Base-by-base conservation (phyloP, 495 filamentous ascomycete species). In the Pseudomonodictys pantanalensis region DNA sequence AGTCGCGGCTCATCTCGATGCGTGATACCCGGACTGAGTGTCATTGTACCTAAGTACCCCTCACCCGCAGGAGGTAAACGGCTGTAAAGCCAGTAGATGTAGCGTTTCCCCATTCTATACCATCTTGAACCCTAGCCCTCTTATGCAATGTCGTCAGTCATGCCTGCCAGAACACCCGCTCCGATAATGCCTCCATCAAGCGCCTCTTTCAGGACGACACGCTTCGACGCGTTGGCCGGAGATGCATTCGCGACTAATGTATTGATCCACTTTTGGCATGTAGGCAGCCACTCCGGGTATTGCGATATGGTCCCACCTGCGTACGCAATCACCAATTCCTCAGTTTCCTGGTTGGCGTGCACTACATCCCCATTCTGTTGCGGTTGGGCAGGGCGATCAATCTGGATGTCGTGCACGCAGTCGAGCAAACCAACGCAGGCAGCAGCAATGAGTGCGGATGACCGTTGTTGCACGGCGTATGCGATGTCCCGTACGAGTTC, bases 261-360 rank as follows among this genome's bases (percentile, higher is more conserved):
- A 66, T 90, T 83, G 30, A 91, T 77, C 65, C 83, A 85, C 49
- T 70, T 66, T 68, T 90, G 86, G 57, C 86, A 88, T 64, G 85
- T 84, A 28, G 79, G 75, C 44, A 88, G 78, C 68, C 89, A 91
- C 56, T 84, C 75, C 17, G 87, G 88, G 62, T 90, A 91, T 63
- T 88, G 80, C 28, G 85, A 82, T 47, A 91, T 91, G 58, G 87
- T 89, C 18, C 88, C 87, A 7, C 88, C 88, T 0, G 88, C 90
- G 61, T 88, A 91, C 4, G 87, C 88, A 10, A 92, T 84, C 4
- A 87, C 82, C 44, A 92, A 71, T 62, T 89, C 84, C 39, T 87
- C 77, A 24, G 45, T 23, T 23, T 45, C 39, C 1, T 30, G 46
- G 15, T 56, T 28, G 2, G 46, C 17, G 22, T 56, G 23, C 4